Conservation (phyloP, 495 filamentous ascomycete species). For the Neurospora africana region DNA sequence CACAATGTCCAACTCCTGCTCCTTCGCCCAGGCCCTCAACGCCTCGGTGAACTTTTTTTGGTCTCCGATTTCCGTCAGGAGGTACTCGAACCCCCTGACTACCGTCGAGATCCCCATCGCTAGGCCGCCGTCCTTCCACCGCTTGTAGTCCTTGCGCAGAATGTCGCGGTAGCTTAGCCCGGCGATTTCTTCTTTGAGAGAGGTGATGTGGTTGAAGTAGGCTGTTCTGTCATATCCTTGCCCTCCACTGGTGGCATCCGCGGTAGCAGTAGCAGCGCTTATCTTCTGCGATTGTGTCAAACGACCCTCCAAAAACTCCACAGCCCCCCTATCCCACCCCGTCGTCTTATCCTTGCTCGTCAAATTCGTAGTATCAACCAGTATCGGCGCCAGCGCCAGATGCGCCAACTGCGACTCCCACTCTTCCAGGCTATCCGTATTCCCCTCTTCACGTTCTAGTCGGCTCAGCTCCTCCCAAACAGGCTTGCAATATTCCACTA, state of each 20-base stretch:
- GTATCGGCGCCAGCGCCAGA: slow-evolving; percentile 67
- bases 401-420: slow-evolving; percentile 48
- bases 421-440: not conserved
- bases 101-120: slow-evolving; percentile 66
- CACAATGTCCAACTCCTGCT: slow-evolving; percentile 52
- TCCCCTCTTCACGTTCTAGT: slow-evolving; percentile 6
- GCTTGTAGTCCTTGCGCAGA: slow-evolving; percentile 85
- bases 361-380: slow-evolving; percentile 79
- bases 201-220: slow-evolving; percentile 54
- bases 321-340: slow-evolving; percentile 53
- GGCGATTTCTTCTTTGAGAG: slow-evolving; percentile 64
- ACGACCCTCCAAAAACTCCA: slow-evolving; percentile 49
- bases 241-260: not conserved
- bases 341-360: slow-evolving; percentile 61
- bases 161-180: slow-evolving; percentile 60
- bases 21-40: slow-evolving; percentile 41
- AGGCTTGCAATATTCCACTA: slow-evolving; percentile 50
- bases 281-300: slow-evolving; percentile 1
- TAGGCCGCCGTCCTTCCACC: slow-evolving; percentile 55
- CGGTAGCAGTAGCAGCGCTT: not conserved
- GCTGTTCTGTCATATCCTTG: slow-evolving; percentile 40
- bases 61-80: slow-evolving; percentile 46
- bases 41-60: slow-evolving; percentile 21
- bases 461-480: slow-evolving; percentile 38
- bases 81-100: slow-evolving; percentile 54